Conservation (phyloP, 139 green algal species). For the Chlorella sp. region DNA sequence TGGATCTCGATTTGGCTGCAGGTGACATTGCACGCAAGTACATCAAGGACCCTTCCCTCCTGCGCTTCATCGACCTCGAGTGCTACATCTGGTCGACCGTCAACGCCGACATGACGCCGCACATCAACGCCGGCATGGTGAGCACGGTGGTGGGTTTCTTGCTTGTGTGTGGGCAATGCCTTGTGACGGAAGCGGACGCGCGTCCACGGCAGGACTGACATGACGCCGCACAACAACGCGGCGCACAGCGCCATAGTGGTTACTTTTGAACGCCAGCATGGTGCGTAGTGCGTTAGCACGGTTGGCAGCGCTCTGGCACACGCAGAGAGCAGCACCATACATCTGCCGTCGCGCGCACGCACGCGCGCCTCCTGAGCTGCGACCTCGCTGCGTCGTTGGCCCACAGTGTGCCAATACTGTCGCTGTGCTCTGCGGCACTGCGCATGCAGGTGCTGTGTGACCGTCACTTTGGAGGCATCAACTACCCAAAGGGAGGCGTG, state of each 20-base stretch:
- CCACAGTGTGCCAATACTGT: not conserved
- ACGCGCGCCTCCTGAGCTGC: too few relatives aligned
- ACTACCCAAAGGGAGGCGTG: conserved; percentile 91
- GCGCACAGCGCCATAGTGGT: too few relatives aligned
- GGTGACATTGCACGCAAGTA: conserved; percentile 73
- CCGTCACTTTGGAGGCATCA: conserved; percentile 93
- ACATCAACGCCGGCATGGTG: conserved; percentile 95
- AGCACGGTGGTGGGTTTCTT: too few relatives aligned
- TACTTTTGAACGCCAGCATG: too few relatives aligned
- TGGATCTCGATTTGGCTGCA: not conserved
- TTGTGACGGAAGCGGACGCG: too few relatives aligned
- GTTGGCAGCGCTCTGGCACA: too few relatives aligned
- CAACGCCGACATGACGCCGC: conserved; percentile 76
- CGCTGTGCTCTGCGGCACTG: not conserved
- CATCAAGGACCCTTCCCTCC: conserved; percentile 87
- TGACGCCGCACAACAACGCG: too few relatives aligned
- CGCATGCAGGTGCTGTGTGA: conserved; percentile 52
- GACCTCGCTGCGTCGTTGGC: not conserved
- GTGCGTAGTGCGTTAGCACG: too few relatives aligned
- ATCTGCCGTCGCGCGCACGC: too few relatives aligned
- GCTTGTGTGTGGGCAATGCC: too few relatives aligned
- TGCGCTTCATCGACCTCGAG: conserved; percentile 94
- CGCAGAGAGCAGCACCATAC: too few relatives aligned
- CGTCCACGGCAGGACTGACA: too few relatives aligned
- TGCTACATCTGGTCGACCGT: conserved; percentile 96